These are phyloP conservation scores for Beauveria sp. DNA, from an alignment of 2,329 filamentous ascomycete species.

Conservation along the genomic window DNA sequence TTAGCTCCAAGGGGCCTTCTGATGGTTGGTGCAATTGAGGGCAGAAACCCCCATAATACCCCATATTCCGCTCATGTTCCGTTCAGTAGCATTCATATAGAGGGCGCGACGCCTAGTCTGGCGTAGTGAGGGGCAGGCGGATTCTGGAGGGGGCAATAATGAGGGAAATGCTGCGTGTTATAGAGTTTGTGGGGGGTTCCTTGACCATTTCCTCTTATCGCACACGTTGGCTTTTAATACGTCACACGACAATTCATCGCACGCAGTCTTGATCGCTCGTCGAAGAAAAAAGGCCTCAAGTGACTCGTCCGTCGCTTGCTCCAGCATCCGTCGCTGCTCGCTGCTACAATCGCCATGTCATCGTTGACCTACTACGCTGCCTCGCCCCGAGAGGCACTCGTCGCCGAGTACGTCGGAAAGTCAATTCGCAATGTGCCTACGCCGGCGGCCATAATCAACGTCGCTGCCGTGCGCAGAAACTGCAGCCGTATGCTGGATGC, in stretches of 20 bases:
- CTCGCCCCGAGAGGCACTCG: conserved; percentile 18
- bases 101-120: not conserved
- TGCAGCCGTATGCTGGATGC: conserved; percentile 65
- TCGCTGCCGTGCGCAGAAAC: conserved; percentile 57
- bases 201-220: not conserved
- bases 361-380: conserved; percentile 17
- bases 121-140: conserved; percentile 1
- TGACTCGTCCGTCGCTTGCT: not conserved
- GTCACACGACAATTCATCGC: not conserved
- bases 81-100: not conserved
- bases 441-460: conserved; percentile 62
- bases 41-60: not conserved
- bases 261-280: not conserved
- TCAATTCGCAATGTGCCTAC: conserved; percentile 52
- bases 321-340: not conserved
- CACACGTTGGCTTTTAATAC: not conserved
- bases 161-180: not conserved
- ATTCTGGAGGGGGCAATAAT: not conserved
- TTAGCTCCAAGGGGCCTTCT: not conserved
- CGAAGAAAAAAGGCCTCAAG: not conserved
- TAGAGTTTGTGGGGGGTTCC: not conserved
- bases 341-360: conserved; percentile 13
- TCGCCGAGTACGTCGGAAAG: conserved; percentile 42
- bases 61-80: not conserved
- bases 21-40: not conserved